Evolutionary conservation across 768 basidiomycete species (phyloP).

Genomic region (Russula sp.): DNA sequence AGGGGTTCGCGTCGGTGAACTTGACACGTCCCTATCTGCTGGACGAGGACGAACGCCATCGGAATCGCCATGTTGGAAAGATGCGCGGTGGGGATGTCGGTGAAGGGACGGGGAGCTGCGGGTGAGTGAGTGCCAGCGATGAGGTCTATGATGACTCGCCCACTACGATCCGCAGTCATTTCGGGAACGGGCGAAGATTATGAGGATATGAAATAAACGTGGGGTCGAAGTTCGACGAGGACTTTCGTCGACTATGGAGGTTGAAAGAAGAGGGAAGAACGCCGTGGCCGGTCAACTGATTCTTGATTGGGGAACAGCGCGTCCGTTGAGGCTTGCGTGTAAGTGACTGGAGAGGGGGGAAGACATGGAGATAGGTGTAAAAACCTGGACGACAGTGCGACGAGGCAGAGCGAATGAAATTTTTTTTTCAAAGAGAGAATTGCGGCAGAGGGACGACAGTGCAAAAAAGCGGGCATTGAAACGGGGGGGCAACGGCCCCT

Average conservation of each 20-base stretch:
- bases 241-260: background rate
- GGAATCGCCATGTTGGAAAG: background rate
- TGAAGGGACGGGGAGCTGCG: no score
- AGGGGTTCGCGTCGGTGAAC: background rate
- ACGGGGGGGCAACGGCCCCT: background rate
- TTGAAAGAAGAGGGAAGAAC: background rate
- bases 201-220: background rate
- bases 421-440: background rate
- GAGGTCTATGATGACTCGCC: no score
- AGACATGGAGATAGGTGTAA: background rate
- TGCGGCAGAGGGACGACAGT: background rate
- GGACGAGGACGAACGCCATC: background rate
- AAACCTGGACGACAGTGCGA: background rate
- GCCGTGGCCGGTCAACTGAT: background rate
- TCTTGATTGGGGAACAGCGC: no score
- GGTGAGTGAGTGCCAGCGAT: background rate
- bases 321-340: background rate
- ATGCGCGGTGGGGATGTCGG: background rate
- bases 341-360: background rate
- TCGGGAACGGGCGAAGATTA: background rate
- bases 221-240: background rate
- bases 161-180: no score
- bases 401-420: no score
- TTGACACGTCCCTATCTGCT: background rate
- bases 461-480: constrained; percentile 7